Percentiles rank a stretch among this genome's conserved stretches.
phyloP scores from a whole-genome alignment of 1,139 yeast genomes.

The Suhomyces bribrorum region DNA sequence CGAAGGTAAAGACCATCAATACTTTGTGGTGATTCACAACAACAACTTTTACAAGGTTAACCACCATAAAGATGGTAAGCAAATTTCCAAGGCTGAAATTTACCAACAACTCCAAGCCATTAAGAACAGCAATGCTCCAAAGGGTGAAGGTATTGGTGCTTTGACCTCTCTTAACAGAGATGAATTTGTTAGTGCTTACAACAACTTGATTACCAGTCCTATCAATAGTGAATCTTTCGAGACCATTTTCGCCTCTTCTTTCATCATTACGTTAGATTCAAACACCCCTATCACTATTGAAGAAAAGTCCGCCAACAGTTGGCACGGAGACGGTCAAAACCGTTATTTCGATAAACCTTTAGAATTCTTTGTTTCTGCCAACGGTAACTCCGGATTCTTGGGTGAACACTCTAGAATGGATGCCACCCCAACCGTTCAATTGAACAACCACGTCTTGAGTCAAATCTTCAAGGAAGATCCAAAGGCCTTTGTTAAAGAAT shows the following conservation, averaged over 20 bases:
- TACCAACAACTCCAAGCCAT: slow-evolving; percentile 65
- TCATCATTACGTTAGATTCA: slow-evolving; percentile 78
- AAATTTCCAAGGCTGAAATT: slow-evolving; percentile 60
- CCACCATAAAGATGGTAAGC: slow-evolving; percentile 60
- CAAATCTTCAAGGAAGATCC: slow-evolving; percentile 53
- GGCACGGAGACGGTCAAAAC: slow-evolving; percentile 95
- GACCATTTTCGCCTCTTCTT: slow-evolving; percentile 75
- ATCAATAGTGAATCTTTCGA: slow-evolving; percentile 61
- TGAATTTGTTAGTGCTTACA: slow-evolving; percentile 67
- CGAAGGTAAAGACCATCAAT: slow-evolving; percentile 59
- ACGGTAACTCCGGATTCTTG: slow-evolving; percentile 87
- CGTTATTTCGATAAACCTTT: slow-evolving; percentile 92
- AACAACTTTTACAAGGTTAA: slow-evolving; percentile 82
- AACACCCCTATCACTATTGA: slow-evolving; percentile 74
- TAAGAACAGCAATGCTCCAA: slow-evolving; percentile 42
- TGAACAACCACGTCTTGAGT: slow-evolving; percentile 74
- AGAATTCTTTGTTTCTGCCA: slow-evolving; percentile 78
- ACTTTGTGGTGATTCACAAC: slow-evolving; percentile 70
- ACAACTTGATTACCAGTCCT: slow-evolving; percentile 56
- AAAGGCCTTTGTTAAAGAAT: slow-evolving; percentile 29
- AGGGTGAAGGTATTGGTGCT: slow-evolving; percentile 65
- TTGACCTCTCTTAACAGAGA: slow-evolving; percentile 88
- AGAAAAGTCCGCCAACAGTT: slow-evolving; percentile 81
- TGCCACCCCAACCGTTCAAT: slow-evolving; percentile 91
- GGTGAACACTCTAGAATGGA: slow-evolving; percentile 99